phyloP scores from a whole-genome alignment of 352 stramenopile species.

The Peronospora belbahrii region DNA sequence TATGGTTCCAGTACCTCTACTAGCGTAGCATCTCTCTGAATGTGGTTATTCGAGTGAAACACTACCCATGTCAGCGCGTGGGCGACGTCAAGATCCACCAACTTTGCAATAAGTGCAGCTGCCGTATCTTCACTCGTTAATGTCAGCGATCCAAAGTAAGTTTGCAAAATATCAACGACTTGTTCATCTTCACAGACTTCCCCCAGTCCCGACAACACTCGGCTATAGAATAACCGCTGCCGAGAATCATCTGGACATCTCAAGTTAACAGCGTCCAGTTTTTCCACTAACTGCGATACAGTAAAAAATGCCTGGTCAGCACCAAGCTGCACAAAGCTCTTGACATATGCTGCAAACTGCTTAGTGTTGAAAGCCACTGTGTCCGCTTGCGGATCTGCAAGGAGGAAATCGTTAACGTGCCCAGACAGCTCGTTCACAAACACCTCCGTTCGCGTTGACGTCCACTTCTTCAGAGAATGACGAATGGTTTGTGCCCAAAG shows the following conservation, averaged over 20 bases:
- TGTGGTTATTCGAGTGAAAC: conserved; percentile 38
- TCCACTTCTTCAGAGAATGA: conserved; percentile 39
- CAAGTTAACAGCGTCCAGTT: conserved; percentile 46
- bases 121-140: conserved; percentile 15
- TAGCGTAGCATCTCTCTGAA: conserved; percentile 12
- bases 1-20: conserved; percentile 38
- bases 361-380: conserved; percentile 39
- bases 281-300: conserved; percentile 34
- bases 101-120: conserved; percentile 31
- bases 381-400: conserved; percentile 21
- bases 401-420: conserved; percentile 43
- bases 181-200: conserved; percentile 55
- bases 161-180: conserved; percentile 23
- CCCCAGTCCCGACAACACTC: conserved; percentile 42
- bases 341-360: conserved; percentile 40
- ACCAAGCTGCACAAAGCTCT: conserved; percentile 42
- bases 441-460: conserved; percentile 13
- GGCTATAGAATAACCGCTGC: conserved; percentile 33
- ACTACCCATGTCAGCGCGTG: conserved; percentile 71
- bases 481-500: conserved; percentile 42
- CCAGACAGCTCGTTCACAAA: conserved; percentile 45
- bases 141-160: conserved; percentile 36
- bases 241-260: conserved; percentile 20
- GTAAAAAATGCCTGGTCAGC: conserved; percentile 23
- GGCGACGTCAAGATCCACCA: conserved; percentile 64